Evolutionary conservation across 2,329 filamentous ascomycete genomes (phyloP), one percentile per base, ranked within the genome.

Genomic region (Exophiala aquamarina): DNA sequence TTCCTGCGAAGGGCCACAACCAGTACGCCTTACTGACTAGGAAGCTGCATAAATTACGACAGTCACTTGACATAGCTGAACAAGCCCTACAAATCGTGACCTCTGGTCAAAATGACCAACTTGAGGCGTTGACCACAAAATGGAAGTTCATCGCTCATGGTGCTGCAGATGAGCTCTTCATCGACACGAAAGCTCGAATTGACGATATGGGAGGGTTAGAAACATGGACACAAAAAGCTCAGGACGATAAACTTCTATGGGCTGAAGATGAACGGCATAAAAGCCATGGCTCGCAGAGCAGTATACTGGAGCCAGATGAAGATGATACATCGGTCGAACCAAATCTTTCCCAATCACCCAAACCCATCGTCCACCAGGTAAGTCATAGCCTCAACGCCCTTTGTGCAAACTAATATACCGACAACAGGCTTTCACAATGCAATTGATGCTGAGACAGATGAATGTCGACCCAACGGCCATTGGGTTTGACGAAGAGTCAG

Each of bases 91-190:
- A 71, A 32, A 76, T 83, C 59, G 72, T 76, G 54, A 58, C 52
- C 2, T 66, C 64, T 3, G 57, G 55, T 33, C 66, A 66, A 45
- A 78, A 83, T 61, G 70, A 67, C 1, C 80, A 86, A 47, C 68
- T 89, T 18, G 66, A 76, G 33, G 66, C 61, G 0, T 59, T 87
- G 55, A 75, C 80, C 33, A 63, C 62, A 3, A 84, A 78, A 62
- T 89, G 86, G 86, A 78, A 72, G 37, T 64, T 61, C 0, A 78
- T 81, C 14, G 79, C 78, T 49, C 74, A 83, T 52, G 68, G 74
- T 40, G 84, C 82, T 5, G 85, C 85, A 1, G 85, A 89, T 56
- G 82, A 86, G 59, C 67, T 87, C 9, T 88, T 85, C 63, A 72
- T 68, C 18, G 67, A 71, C 15, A 80, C 84, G 17, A 75, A 76